Base-by-base conservation (phyloP, 2,329 filamentous ascomycete genomes). In the Lachnellula willkommii region DNA sequence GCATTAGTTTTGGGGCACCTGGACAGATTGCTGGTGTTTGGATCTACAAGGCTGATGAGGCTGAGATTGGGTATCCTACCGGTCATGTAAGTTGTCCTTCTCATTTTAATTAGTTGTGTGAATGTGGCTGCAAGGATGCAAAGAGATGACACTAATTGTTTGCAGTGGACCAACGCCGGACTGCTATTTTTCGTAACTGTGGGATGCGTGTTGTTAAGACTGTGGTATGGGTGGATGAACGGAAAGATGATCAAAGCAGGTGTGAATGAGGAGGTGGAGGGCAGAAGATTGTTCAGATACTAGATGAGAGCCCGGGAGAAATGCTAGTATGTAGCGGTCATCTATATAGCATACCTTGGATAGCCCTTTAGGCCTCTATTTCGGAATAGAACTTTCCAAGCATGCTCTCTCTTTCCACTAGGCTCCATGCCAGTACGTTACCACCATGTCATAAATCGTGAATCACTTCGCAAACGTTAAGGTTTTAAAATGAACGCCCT, bases 21-120 rank as follows among this genome's bases (percentile, higher is more conserved):
- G 86, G 87, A 0, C 86, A 89, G 69, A 89, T 90, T 42, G 79
- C 83, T 0, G 87, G 85, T 0, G 84, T 88, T 1, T 90, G 85
- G 85, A 89, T 88, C 59, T 89, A 89, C 71, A 86, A 85, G 65
- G 75, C 80, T 1, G 72, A 79, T 11, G 84, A 90, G 69, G 79
- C 77, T 17, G 68, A 72, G 22, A 71, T 63, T 9, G 86, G 87
- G 0, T 89, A 87, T 67, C 84, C 84, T 0, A 89, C 85, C 0
- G 87, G 87, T 0, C 85, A 89, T 66, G 48, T 55, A 5, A 47
- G 53, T 40, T 42, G 7, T 24, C 11, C 15, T 42, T n/a, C 32
- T 49, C 7, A 36, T 49, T 49, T 5, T 22, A 9, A 1, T 40
- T 40, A 9, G 28, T 11, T 1, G 28, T 32, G 2, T 32, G 9